Evolutionary conservation across 108 stramenopile genomes (phyloP).

Genomic region (Craspedostauros australis): DNA sequence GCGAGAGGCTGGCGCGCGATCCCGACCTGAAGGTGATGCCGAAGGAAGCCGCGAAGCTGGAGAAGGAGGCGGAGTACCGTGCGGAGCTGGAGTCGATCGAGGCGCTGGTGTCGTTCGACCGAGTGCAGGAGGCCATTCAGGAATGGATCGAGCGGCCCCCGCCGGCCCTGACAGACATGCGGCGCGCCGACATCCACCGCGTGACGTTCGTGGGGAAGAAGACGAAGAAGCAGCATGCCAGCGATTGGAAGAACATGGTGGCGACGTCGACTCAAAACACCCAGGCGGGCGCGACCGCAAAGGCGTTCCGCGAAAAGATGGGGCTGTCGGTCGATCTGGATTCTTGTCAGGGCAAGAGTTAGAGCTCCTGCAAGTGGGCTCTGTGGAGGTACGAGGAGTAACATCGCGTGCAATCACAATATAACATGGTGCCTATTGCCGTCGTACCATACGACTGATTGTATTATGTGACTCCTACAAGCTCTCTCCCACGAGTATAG

Average conservation of each 20-base stretch:
- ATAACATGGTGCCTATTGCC: no score
- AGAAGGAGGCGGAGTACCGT: background rate
- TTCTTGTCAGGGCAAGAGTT: no score
- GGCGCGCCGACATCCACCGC: constrained; percentile 78
- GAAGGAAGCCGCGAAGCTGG: constrained; percentile 1
- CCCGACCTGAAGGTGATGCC: background rate
- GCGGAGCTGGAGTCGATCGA: no score
- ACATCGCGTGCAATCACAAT: no score
- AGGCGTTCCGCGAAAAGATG: constrained; percentile 27
- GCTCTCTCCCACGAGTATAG: no score
- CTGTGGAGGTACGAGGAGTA: no score
- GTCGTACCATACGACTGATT: no score
- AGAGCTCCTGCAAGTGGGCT: no score
- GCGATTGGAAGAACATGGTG: constrained; percentile 71
- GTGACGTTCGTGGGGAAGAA: constrained; percentile 63
- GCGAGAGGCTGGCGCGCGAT: constrained; percentile 11
- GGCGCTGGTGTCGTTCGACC: no score
- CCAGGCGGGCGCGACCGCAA: constrained; percentile 8
- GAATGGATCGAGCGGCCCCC: constrained; percentile 77
- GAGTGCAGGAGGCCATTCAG: constrained; percentile 33
- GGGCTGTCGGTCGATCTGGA: no score
- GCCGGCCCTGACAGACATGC: constrained; percentile 69
- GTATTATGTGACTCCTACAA: no score
- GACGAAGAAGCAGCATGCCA: constrained; percentile 50
- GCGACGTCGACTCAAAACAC: constrained; percentile 38